Percentiles rank a stretch among this genome's conserved stretches.
Evolutionary conservation across 116 monocot species (phyloP).

Genomic region (Trichopus zeylanicus): DNA sequence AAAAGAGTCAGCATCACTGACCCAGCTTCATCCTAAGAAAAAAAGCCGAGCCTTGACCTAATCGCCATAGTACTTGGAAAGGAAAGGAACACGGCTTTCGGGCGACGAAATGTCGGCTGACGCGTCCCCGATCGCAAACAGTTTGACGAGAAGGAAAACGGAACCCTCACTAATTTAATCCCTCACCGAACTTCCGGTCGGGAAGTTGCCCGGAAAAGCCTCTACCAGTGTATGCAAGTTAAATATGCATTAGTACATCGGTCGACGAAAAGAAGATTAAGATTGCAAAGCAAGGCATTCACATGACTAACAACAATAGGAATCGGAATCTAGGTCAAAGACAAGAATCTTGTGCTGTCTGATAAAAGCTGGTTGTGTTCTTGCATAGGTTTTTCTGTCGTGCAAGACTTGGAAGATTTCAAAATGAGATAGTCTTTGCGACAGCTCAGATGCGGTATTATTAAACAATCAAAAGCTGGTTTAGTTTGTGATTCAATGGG

Average conservation of each 20-base stretch:
- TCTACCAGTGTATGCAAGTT: background rate
- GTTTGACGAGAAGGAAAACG: no score
- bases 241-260: background rate
- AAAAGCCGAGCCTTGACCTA: constrained; percentile 1
- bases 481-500: background rate
- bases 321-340: background rate
- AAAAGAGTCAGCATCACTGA: no score
- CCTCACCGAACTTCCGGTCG: background rate
- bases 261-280: background rate
- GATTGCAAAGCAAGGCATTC: background rate
- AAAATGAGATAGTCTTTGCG: background rate
- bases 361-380: background rate
- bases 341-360: background rate
- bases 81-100: background rate
- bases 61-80: background rate
- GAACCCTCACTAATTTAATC: background rate
- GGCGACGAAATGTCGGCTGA: constrained; percentile 1
- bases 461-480: background rate
- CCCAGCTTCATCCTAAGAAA: no score
- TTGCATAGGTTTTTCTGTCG: no score
- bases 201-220: background rate
- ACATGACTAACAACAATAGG: background rate
- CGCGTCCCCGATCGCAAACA: no score
- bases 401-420: background rate
- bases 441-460: background rate